These are phyloP conservation scores for Scytalidium lignicola DNA, from an alignment of 2,329 filamentous ascomycete species.

Conservation along the genomic window DNA sequence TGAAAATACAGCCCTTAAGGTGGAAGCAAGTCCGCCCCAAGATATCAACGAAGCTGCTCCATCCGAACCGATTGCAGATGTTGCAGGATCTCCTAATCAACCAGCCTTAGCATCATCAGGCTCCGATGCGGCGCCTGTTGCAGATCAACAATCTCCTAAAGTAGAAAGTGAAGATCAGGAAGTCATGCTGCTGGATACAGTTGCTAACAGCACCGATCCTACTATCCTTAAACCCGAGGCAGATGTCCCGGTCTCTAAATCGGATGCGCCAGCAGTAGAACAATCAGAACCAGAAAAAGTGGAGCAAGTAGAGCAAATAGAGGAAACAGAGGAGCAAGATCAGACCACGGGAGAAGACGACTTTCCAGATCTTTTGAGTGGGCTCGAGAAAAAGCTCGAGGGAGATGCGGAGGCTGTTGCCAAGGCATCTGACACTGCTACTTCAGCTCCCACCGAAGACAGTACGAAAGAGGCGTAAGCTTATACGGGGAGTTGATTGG, in stretches of 20 bases:
- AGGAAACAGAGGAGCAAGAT: background rate
- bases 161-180: background rate
- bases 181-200: background rate
- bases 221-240: background rate
- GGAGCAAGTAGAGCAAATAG: background rate
- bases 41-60: background rate
- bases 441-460: background rate
- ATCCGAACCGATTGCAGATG: background rate
- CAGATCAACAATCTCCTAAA: background rate
- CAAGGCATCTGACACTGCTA: background rate
- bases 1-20: background rate
- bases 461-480: background rate
- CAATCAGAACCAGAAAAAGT: background rate
- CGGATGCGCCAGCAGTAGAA: background rate
- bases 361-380: constrained; percentile 22
- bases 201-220: background rate
- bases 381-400: constrained; percentile 15
- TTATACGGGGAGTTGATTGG: too few species aligned
- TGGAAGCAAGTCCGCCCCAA: background rate
- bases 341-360: constrained; percentile 12
- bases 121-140: background rate
- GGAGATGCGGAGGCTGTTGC: background rate
- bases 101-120: background rate
- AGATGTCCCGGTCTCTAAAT: background rate
- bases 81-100: background rate